phyloP scores from a whole-genome alignment of 306 rosid species.

The Malus asiatica region DNA sequence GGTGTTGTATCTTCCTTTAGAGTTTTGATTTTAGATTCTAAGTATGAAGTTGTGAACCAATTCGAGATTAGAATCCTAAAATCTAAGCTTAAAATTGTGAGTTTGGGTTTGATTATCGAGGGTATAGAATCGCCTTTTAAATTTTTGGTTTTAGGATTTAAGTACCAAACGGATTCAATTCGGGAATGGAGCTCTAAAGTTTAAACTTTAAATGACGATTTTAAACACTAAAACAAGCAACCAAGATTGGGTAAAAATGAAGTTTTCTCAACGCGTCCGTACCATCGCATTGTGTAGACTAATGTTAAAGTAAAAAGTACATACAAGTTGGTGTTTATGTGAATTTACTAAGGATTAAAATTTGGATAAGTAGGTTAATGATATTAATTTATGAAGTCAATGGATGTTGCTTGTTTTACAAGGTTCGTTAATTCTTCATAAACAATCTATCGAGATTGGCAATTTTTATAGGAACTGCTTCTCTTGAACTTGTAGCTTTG shows the following conservation, averaged over 20 bases:
- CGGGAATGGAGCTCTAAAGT: too few species aligned
- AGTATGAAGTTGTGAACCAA: neutral
- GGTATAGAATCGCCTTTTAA: too few species aligned
- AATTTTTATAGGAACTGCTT: neutral
- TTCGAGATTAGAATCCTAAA: neutral
- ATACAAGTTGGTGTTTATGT: neutral
- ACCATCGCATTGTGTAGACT: too few species aligned
- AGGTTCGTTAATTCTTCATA: constrained; percentile 10
- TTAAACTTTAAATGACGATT: too few species aligned
- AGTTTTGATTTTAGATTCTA: neutral
- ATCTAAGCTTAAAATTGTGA: neutral
- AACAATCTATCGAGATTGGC: constrained; percentile 3
- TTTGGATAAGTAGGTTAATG: neutral
- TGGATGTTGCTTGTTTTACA: constrained; percentile 18
- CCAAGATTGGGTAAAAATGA: too few species aligned
- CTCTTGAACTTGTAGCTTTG: neutral
- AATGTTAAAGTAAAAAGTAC: too few species aligned
- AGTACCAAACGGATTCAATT: too few species aligned
- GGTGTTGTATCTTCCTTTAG: neutral
- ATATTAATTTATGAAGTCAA: constrained; percentile 1
- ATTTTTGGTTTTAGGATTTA: too few species aligned
- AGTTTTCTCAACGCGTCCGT: too few species aligned
- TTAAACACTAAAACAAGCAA: too few species aligned
- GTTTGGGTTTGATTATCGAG: neutral
- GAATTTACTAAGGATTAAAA: neutral